Conservation (phyloP, 2,329 filamentous ascomycete genomes). For the Fusarium sp. region DNA sequence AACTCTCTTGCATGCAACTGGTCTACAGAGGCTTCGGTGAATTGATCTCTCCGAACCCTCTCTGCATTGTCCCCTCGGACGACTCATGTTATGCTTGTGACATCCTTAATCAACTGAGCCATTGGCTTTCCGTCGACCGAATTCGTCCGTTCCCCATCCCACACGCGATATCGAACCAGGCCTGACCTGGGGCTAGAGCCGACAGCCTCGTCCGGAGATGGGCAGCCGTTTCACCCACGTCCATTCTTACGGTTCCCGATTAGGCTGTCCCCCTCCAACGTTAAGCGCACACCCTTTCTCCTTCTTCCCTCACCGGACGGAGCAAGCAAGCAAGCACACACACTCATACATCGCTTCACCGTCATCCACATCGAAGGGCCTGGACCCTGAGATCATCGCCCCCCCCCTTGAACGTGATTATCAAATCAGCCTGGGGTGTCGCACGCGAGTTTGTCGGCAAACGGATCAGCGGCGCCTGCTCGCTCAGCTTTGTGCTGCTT, state of each 20-base stretch:
- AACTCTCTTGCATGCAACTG: not conserved
- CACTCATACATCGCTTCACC: conserved; percentile 21
- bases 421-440: conserved; percentile 40
- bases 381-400: conserved; percentile 44
- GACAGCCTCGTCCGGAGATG: conserved; percentile 19
- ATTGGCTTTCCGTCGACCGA: not conserved
- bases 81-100: not conserved
- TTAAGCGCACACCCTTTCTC: conserved; percentile 30
- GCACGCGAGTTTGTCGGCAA: conserved; percentile 23
- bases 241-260: conserved; percentile 36
- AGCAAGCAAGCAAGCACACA: conserved; percentile 5
- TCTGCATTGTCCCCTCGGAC: not conserved
- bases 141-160: not conserved
- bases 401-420: conserved; percentile 36
- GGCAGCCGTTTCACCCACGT: conserved; percentile 23
- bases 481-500: not conserved
- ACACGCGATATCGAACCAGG: conserved; percentile 7
- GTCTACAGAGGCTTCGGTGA: not conserved
- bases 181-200: not conserved
- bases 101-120: conserved; percentile 5
- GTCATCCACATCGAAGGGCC: conserved; percentile 42
- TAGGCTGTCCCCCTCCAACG: not conserved
- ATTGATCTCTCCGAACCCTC: not conserved
- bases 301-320: not conserved
- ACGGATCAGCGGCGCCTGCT: conserved; percentile 25